Evolutionary conservation across 164 flowering plant genomes (phyloP).

Genomic region (Houttuynia cordata): DNA sequence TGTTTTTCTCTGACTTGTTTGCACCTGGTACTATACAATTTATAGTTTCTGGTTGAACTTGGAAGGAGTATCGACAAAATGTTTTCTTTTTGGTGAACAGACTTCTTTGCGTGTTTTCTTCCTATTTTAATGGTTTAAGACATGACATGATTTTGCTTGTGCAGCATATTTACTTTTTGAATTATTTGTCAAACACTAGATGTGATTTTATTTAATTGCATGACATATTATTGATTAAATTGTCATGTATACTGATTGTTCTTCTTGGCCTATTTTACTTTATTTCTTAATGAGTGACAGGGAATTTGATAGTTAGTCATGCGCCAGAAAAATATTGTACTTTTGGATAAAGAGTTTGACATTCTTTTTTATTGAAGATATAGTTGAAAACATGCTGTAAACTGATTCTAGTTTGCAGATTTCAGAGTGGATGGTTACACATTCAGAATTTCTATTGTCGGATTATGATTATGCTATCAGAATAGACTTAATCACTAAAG

Average conservation of each 20-base stretch:
- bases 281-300: not conserved
- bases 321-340: too few species aligned
- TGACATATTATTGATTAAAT: not conserved
- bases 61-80: too few species aligned
- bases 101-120: not conserved
- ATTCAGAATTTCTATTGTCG: slow-evolving; percentile 43
- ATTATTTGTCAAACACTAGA: not conserved
- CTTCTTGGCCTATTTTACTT: not conserved
- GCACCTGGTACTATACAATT: too few species aligned
- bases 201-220: not conserved
- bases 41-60: too few species aligned
- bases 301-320: not conserved
- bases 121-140: not conserved
- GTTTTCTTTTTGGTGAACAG: too few species aligned
- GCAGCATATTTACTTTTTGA: not conserved
- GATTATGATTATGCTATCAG: slow-evolving; percentile 66
- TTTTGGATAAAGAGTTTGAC: too few species aligned
- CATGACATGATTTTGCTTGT: not conserved
- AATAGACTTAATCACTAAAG: slow-evolving; percentile 56
- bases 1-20: too few species aligned
- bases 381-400: slow-evolving; percentile 4
- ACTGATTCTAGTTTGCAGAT: slow-evolving; percentile 44
- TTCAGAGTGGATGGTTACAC: slow-evolving; percentile 85
- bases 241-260: not conserved
- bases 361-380: too few species aligned